A percentile compares a stretch with the other conserved stretches of the same genome.
phyloP scores from a whole-genome alignment of 306 rosid species.

The Hippophae gyantsensis region DNA sequence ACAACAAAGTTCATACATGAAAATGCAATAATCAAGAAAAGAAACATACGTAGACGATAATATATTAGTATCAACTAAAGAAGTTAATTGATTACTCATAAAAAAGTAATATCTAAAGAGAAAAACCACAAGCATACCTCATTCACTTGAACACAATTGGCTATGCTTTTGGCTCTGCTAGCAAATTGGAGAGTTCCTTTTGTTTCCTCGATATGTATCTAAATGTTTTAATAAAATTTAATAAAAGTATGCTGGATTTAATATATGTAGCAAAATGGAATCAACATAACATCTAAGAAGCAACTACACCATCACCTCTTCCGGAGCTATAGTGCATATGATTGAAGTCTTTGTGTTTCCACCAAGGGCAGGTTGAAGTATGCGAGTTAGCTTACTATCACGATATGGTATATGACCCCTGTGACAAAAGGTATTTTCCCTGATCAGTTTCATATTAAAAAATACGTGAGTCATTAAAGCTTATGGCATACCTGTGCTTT shows the following conservation, averaged over 20 bases:
- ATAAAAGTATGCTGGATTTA: neutral
- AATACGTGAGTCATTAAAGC: slow-evolving; percentile 1
- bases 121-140: slow-evolving; percentile 42
- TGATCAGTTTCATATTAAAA: neutral
- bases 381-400: slow-evolving; percentile 94
- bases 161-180: slow-evolving; percentile 92
- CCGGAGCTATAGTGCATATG: slow-evolving; percentile 90
- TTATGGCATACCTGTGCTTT: slow-evolving; percentile 53
- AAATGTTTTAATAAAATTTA: slow-evolving; percentile 15
- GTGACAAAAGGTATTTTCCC: slow-evolving; percentile 10
- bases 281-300: neutral
- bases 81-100: neutral
- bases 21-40: neutral
- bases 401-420: slow-evolving; percentile 95
- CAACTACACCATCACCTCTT: slow-evolving; percentile 51
- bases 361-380: slow-evolving; percentile 98
- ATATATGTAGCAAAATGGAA: neutral
- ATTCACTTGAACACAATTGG: slow-evolving; percentile 91
- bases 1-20: neutral
- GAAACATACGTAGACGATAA: neutral
- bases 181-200: slow-evolving; percentile 98
- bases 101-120: neutral
- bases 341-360: slow-evolving; percentile 98
- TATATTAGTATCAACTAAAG: neutral
- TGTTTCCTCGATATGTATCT: slow-evolving; percentile 90